Evolutionary conservation across 371 early-diverging fungal species (phyloP), one percentile per base, ranked within the genome.

Genomic region (Saksenaea oblongispora): DNA sequence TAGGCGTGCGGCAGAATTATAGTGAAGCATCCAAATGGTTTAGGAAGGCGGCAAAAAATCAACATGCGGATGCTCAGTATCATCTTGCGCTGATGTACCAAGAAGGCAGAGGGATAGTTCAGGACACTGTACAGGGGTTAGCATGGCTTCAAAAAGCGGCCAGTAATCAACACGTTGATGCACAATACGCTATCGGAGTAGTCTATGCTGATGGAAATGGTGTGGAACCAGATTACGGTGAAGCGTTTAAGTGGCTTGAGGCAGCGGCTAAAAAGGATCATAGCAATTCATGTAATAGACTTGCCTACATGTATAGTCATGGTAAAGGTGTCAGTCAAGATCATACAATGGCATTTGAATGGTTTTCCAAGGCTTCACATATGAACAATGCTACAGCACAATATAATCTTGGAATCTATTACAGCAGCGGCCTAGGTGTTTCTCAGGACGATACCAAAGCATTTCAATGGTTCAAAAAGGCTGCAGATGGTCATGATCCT

Each of bases 401-500:
- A 28, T 63, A 53, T 26, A 63, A 63, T 41, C 41, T 63, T 22
- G 63, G 63, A 11, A 34, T 63, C 35, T 56, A 39, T 56, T 56
- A 63, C 31, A 44, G 44, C 26, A 63, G 56, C 22, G 63, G 63
- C 37, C 36, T 37, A 28, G 63, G 63, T 15, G 56, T 63, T 14
- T 34, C 27, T 5, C 47, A 44, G 54, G 63, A 63, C 47, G 41
- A 34, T 2, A 56, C 34, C 41, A 36, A 63, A 57, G 63, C 63
- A 7, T 55, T 39, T 14, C 15, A 54, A 35, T 63, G 63, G 63
- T 63, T 63, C 31, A 2, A 31, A 31, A 31, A 31, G 7, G 31
- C 31, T 31, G 31, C 7, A 2, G 65, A 65, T 35, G 67, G 47
- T 1, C 69, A 72, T 14, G 74, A 81, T 34, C 65, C 72, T 31